Evolutionary conservation across 805 yeast genomes (phyloP).

Genomic region (Candida ficus): DNA sequence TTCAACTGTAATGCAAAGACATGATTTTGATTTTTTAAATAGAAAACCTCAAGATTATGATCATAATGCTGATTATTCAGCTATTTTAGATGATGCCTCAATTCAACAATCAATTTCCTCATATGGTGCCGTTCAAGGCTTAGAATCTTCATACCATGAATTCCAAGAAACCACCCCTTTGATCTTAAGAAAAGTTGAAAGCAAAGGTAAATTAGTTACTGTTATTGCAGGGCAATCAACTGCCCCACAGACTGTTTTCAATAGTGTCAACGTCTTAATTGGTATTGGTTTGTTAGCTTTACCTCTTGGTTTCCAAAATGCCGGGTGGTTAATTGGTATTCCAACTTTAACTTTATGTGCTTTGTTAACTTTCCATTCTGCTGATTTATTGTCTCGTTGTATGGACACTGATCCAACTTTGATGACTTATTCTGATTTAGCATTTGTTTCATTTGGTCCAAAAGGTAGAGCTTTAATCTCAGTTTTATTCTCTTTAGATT

Average conservation of each 20-base stretch:
- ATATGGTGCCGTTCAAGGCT: constrained; percentile 27
- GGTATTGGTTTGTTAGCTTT: constrained; percentile 74
- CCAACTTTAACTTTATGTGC: constrained; percentile 59
- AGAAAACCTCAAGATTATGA: constrained; percentile 16
- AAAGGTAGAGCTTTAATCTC: constrained; percentile 72
- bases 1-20: constrained; percentile 44
- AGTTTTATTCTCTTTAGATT: constrained; percentile 66
- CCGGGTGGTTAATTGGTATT: constrained; percentile 73
- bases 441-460: constrained; percentile 79
- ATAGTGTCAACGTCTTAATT: constrained; percentile 68
- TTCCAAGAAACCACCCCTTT: constrained; percentile 46
- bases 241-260: constrained; percentile 70
- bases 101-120: constrained; percentile 27
- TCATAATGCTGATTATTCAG: constrained; percentile 30
- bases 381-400: constrained; percentile 65
- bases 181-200: constrained; percentile 59
- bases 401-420: constrained; percentile 76
- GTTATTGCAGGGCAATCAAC: constrained; percentile 80
- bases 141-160: constrained; percentile 38
- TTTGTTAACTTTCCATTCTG: constrained; percentile 67
- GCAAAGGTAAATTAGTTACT: constrained; percentile 66
- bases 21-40: constrained; percentile 29
- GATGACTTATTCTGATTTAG: constrained; percentile 85
- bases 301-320: constrained; percentile 61
- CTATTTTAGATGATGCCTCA: constrained; percentile 38